Evolutionary conservation across 768 basidiomycete species (phyloP), one percentile per base, ranked within the genome.

Genomic region (Trametes punicea): DNA sequence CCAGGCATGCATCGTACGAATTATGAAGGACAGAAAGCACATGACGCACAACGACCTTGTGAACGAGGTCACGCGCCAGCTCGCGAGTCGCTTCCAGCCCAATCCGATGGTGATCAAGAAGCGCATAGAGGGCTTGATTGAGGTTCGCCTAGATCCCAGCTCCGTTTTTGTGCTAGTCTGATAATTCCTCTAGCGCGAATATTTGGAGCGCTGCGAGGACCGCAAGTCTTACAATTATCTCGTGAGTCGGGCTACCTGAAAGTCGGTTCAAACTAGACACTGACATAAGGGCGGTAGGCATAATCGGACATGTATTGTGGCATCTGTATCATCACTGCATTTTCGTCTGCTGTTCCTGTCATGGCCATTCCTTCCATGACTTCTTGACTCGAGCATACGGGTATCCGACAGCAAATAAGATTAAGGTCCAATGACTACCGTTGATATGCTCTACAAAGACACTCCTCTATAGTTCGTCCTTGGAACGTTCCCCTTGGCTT

Each of bases 1-100:
- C n/a, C 59, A 99, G 95, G 97, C 97, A 1, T 98, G 93, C 66
- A 88, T 98, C 60, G 97, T 99, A 23, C 86, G 97, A 29, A 85
- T 98, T 26, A 98, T 99, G 96, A 98, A 98, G 73, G 87, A 93
- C 67, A 77, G 94, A 52, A 98, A 98, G 68, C 81, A 82, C 51
- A 86, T 98, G 84, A 73, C 78, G 6, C 93, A 98, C 65, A 91
- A 84, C 56, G 92, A 94, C 53, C 80, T 99, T 13, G 77, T 98
- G 57, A 88, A 87, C 63, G 95, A 98, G 71, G 93, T 93, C 30
- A 92, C 91, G 41, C 82, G 84, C 20, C 96, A 98, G 63, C 73
- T 99, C 3, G 77, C 89, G 18, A 76, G 76, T 55, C 84, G 96
- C 4, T 99, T 98, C 78, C 81, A 81, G 46, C 96, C 96, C 0